Conservation (phyloP, 2,329 filamentous ascomycete species). For the Cytospora paraplurivora region DNA sequence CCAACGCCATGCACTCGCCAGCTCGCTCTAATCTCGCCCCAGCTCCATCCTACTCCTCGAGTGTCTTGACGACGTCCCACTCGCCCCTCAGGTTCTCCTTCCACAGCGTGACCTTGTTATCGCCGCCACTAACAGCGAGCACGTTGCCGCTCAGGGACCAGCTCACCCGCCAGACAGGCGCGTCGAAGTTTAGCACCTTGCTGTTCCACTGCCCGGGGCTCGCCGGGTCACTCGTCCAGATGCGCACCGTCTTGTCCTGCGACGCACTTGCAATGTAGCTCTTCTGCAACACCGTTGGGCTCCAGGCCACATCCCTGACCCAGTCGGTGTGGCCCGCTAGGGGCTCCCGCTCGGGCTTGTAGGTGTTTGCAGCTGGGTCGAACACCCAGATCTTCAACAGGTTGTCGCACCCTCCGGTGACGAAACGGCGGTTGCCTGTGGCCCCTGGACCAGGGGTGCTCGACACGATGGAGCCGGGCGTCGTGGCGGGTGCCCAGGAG, state of each 20-base stretch:
- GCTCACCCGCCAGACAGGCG: constrained; percentile 91
- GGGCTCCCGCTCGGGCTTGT: constrained; percentile 63
- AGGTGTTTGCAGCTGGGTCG: constrained; percentile 62
- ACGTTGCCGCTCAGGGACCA: constrained; percentile 98
- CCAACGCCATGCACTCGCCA: constrained; percentile 23
- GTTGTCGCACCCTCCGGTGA: constrained; percentile 94
- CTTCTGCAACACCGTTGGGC: constrained; percentile 90
- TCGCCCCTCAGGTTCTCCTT: constrained; percentile 97
- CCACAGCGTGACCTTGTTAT: constrained; percentile 97
- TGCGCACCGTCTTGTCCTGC: constrained; percentile 95
- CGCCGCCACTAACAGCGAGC: constrained; percentile 85
- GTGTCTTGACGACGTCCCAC: constrained; percentile 96
- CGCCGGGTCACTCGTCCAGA: constrained; percentile 82
- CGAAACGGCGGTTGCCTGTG: constrained; percentile 76
- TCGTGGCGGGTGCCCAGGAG: constrained; percentile 86
- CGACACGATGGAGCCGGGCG: constrained; percentile 82
- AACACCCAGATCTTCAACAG: constrained; percentile 91
- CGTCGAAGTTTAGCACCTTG: constrained; percentile 85
- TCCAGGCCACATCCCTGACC: constrained; percentile 98
- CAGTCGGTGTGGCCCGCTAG: constrained; percentile 88
- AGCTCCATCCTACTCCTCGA: constrained; percentile 71
- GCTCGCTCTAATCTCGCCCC: neutral
- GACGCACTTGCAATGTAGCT: constrained; percentile 94
- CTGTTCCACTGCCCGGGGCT: constrained; percentile 76
- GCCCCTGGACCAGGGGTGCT: constrained; percentile 62